A percentile compares a stretch with the other conserved stretches of the same genome.
Evolutionary conservation across 2,329 filamentous ascomycete genomes (phyloP).

Genomic region (Fusarium verrucosum): DNA sequence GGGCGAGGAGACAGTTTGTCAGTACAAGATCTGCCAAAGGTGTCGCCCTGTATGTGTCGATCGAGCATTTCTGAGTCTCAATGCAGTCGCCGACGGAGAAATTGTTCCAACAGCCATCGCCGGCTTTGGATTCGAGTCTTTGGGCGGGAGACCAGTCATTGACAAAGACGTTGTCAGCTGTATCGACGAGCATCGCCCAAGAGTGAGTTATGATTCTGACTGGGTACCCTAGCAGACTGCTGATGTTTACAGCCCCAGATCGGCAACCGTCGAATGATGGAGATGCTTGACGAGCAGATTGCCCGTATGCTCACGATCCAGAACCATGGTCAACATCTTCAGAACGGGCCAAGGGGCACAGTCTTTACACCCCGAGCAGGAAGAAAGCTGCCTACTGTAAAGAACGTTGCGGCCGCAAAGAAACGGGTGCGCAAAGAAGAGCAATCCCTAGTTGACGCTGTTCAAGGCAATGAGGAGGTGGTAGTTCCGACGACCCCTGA

Average conservation of each 20-base stretch:
- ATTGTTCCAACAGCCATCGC: slow-evolving; percentile 59
- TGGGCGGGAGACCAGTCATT: slow-evolving; percentile 55
- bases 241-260: slow-evolving; percentile 4
- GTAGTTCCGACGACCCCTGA: neutral
- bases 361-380: neutral
- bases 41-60: slow-evolving; percentile 58
- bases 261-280: slow-evolving; percentile 36
- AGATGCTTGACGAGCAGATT: slow-evolving; percentile 44
- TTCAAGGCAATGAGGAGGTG: neutral
- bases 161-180: slow-evolving; percentile 52
- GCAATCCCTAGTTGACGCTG: neutral
- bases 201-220: slow-evolving; percentile 44
- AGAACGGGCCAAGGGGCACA: neutral
- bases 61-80: slow-evolving; percentile 60
- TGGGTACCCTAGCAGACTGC: neutral
- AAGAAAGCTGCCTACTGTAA: slow-evolving; percentile 12
- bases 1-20: slow-evolving; percentile 55
- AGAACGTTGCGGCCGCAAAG: slow-evolving; percentile 2
- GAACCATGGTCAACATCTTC: neutral
- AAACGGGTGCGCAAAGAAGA: neutral
- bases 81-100: slow-evolving; percentile 60
- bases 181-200: slow-evolving; percentile 53
- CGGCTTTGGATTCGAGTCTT: slow-evolving; percentile 62
- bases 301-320: slow-evolving; percentile 23
- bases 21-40: slow-evolving; percentile 59